Evolutionary conservation across 2,329 filamentous ascomycete genomes (phyloP), one percentile per base, ranked within the genome.

Genomic region (Trichocomaceae sp.): DNA sequence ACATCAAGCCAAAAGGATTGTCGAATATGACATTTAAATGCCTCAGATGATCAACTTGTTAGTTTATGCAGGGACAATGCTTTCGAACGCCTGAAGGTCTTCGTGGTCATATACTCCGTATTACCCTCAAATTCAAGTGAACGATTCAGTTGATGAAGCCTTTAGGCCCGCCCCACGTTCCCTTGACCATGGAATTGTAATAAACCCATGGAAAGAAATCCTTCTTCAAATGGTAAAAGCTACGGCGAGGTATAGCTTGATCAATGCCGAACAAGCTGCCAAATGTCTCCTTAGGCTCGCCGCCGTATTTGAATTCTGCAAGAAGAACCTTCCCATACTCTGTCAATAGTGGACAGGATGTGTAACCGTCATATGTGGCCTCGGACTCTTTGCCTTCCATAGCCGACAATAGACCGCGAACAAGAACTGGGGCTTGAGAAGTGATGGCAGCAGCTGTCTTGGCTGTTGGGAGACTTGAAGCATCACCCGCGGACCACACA

Each of bases 141-240:
- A 20, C n/a, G 19, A 42, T 47, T 31, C 47, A 53, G 17, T 53
- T 53, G 33, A 53, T 53, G 13, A 53, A 83, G 0, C 82, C 82
- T 64, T 79, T 81, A 0, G 82, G 80, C 5, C 82, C 82, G 20
- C 72, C 81, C 82, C 83, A 85, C 7, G 74, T 80, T 5, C 82
- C 83, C 69, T 82, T 84, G 6, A 85, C 76, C 76, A 83, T 79
- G 37, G 74, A 76, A 37, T 79, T 77, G 52, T 75, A 77, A 67
- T 85, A 85, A 2, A 85, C 82, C 82, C 82, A 85, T 0, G 83
- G 83, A 68, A 85, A 85, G 62, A 85, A 85, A 62, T 84, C 78
- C 69, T 83, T 85, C 73, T 85, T 85, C 45, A 85, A 60, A 61
- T 84, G 72, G 60, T 82, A 85, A 63, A 85, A 85, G 0, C 77